phyloP scores from a whole-genome alignment of 176 grass and related monocot genomes.

The Carex pumila region DNA sequence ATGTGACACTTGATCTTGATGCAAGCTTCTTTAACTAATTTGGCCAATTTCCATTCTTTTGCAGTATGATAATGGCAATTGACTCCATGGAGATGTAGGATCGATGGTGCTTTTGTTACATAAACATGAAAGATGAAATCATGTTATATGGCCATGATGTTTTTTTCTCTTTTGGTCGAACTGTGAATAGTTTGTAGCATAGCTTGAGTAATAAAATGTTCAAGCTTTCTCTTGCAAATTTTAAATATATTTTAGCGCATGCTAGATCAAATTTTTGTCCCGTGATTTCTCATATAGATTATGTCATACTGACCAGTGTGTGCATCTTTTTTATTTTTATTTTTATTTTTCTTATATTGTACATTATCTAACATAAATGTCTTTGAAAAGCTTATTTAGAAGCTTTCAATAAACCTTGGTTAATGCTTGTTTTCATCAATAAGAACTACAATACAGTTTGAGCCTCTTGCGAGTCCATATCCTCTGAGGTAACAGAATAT shows the following conservation, averaged over 20 bases:
- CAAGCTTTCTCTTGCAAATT: not conserved
- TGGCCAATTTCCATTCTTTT: not conserved
- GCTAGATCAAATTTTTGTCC: not conserved
- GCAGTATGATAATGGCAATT: not conserved
- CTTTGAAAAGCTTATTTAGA: not conserved
- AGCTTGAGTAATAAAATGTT: not conserved
- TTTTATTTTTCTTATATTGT: not conserved
- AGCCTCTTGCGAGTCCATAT: too few species aligned
- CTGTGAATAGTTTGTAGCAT: slow-evolving; percentile 12
- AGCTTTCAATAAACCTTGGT: not conserved
- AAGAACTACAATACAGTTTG: too few species aligned
- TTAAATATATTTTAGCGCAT: not conserved
- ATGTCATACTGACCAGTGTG: not conserved
- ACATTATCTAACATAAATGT: not conserved
- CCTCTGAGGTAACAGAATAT: too few species aligned
- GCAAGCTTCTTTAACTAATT: not conserved
- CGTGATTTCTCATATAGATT: not conserved
- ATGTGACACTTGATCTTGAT: not conserved
- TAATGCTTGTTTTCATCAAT: not conserved
- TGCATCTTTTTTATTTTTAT: not conserved
- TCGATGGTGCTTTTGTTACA: not conserved
- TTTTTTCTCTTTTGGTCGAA: not conserved
- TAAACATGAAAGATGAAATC: not conserved
- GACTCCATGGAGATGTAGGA: not conserved
- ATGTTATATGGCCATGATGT: not conserved